Conservation (phyloP, 1,284 basidiomycete genomes). For the Cryptococcus maquisensis region DNA sequence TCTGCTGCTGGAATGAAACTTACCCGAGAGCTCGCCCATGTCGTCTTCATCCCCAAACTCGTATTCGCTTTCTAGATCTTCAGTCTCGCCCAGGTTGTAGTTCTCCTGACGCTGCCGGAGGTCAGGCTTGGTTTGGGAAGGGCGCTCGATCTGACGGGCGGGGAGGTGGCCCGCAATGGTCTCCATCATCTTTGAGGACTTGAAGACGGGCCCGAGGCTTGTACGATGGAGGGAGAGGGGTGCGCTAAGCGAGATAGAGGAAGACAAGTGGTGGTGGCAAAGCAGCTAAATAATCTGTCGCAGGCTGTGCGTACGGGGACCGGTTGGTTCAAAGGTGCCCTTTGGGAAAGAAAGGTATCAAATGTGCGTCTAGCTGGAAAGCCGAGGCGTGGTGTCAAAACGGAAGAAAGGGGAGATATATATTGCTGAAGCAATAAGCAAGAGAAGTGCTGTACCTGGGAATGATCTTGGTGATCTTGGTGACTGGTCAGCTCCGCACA, state of each 20-base stretch:
- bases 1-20: constrained; percentile 6
- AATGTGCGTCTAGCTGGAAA: too few relatives aligned
- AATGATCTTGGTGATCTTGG: too few relatives aligned
- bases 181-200: constrained; percentile 9
- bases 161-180: constrained; percentile 8
- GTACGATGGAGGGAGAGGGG: not conserved
- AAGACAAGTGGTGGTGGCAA: not conserved
- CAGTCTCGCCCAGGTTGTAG: not conserved
- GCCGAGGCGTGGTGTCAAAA: too few relatives aligned
- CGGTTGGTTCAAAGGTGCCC: too few relatives aligned
- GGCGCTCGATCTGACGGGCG: not conserved
- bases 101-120: not conserved
- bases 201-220: not conserved
- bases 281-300: too few relatives aligned
- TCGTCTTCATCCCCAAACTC: constrained; percentile 32
- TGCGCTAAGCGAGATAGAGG: not conserved
- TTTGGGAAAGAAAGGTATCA: too few relatives aligned
- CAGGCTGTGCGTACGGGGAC: too few relatives aligned
- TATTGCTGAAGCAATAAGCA: too few relatives aligned
- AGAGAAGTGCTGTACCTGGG: too few relatives aligned
- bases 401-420: too few relatives aligned
- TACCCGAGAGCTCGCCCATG: constrained; percentile 39
- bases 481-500: too few relatives aligned
- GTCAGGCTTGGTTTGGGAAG: not conserved
- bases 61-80: constrained; percentile 57